Conservation (phyloP, 2,329 filamentous ascomycete genomes). For the Calonectria pauciramosa region DNA sequence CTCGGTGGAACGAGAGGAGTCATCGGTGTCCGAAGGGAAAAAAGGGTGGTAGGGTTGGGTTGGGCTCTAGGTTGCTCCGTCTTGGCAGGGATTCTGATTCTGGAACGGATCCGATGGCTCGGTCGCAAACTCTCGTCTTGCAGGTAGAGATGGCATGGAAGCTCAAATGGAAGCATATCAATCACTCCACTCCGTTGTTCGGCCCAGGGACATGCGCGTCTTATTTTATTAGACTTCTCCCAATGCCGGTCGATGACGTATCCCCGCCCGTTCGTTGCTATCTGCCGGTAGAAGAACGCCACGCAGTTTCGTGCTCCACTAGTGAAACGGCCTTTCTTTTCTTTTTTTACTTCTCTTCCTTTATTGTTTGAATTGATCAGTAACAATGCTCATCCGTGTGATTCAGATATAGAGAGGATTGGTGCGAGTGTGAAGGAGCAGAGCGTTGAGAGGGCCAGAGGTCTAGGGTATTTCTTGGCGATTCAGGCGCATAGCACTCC, state of each 20-base stretch:
- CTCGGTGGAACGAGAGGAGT: conserved; percentile 9
- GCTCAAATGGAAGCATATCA: conserved; percentile 22
- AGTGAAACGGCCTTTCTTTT: neutral
- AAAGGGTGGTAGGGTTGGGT: neutral
- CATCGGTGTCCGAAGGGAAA: conserved; percentile 14
- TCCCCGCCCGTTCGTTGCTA: conserved; percentile 26
- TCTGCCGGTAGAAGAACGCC: conserved; percentile 25
- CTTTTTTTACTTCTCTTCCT: neutral
- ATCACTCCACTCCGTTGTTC: conserved; percentile 12
- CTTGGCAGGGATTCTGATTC: conserved; percentile 5
- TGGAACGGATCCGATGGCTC: neutral
- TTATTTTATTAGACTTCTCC: conserved; percentile 23
- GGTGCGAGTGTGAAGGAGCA: neutral
- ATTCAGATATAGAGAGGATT: neutral
- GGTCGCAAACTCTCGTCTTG: conserved; percentile 7
- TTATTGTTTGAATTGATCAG: neutral
- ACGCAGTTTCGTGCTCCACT: conserved; percentile 24
- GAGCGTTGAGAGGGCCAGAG: neutral
- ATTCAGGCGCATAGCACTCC: neutral
- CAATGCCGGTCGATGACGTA: conserved; percentile 19
- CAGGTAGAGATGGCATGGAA: conserved; percentile 19
- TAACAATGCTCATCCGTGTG: neutral
- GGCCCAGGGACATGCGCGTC: conserved; percentile 9
- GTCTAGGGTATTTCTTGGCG: neutral
- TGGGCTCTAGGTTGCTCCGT: neutral